These are phyloP conservation scores for Saccharomycopsis hybrid DNA, from an alignment of 1,139 yeast genomes.

Conservation along the genomic window DNA sequence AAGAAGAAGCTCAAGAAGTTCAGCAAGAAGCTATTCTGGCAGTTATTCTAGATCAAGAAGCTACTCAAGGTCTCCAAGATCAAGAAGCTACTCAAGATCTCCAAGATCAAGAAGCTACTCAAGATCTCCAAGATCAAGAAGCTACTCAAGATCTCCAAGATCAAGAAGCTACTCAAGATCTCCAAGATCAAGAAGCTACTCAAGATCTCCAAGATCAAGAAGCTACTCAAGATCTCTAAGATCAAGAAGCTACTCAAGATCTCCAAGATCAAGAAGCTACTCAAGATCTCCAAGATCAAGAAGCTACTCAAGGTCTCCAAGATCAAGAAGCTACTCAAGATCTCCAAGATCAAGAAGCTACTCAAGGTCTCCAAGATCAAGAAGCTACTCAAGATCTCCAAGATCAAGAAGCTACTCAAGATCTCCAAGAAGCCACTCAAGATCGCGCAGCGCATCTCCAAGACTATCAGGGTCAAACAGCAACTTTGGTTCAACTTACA, in stretches of 20 bases:
- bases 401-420: background rate
- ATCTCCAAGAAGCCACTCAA: background rate
- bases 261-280: background rate
- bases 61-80: constrained; percentile 4
- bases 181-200: too few relatives aligned
- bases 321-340: constrained; percentile 1
- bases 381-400: constrained; percentile 4
- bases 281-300: too few relatives aligned
- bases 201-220: constrained; percentile 3
- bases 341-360: constrained; percentile 1
- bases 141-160: constrained; percentile 27
- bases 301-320: background rate
- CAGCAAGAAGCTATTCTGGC: background rate
- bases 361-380: too few relatives aligned
- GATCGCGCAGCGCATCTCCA: constrained; percentile 3
- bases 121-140: constrained; percentile 22
- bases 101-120: constrained; percentile 14
- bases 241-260: too few relatives aligned
- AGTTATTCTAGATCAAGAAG: constrained; percentile 23
- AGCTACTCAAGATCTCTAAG: constrained; percentile 6
- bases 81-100: background rate
- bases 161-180: too few relatives aligned
- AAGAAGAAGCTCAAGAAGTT: background rate
- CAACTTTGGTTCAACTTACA: too few relatives aligned
- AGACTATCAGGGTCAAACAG: constrained; percentile 2